Percentiles rank a stretch among this genome's conserved stretches.
Evolutionary conservation across 305 asterid species (phyloP).

Genomic region (Fraxinus velutina): DNA sequence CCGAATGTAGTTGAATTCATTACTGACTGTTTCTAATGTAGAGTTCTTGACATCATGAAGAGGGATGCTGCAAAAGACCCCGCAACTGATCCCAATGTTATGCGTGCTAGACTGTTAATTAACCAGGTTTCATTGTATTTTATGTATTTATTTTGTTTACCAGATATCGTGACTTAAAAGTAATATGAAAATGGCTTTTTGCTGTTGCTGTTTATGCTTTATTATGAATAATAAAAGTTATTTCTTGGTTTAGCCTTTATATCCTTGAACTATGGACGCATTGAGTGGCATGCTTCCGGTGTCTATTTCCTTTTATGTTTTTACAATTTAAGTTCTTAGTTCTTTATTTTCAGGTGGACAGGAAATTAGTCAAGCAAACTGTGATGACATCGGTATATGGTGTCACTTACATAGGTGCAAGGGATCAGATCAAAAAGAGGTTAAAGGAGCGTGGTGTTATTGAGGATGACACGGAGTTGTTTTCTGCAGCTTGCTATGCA

Average conservation of each 20-base stretch:
- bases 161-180: not conserved
- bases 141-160: conserved; percentile 12
- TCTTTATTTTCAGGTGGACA: conserved; percentile 60
- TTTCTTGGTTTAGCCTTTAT: not conserved
- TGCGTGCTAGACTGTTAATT: conserved; percentile 66
- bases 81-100: conserved; percentile 52
- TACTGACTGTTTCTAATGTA: conserved; percentile 30
- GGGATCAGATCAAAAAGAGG: conserved; percentile 87
- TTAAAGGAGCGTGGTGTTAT: conserved; percentile 75
- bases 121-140: conserved; percentile 52
- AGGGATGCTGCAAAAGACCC: conserved; percentile 77
- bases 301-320: not conserved
- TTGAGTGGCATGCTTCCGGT: conserved; percentile 6
- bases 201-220: conserved; percentile 9
- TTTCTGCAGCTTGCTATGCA: conserved; percentile 82
- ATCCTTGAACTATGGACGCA: conserved; percentile 9
- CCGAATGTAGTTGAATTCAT: conserved; percentile 4
- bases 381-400: conserved; percentile 98
- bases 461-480: conserved; percentile 64
- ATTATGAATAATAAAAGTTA: not conserved
- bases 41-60: conserved; percentile 89
- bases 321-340: conserved; percentile 16
- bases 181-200: not conserved
- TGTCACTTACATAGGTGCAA: conserved; percentile 92
- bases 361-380: conserved; percentile 97